phyloP scores from a whole-genome alignment of 2,329 filamentous ascomycete genomes.

The Ceratocystis papillata region DNA sequence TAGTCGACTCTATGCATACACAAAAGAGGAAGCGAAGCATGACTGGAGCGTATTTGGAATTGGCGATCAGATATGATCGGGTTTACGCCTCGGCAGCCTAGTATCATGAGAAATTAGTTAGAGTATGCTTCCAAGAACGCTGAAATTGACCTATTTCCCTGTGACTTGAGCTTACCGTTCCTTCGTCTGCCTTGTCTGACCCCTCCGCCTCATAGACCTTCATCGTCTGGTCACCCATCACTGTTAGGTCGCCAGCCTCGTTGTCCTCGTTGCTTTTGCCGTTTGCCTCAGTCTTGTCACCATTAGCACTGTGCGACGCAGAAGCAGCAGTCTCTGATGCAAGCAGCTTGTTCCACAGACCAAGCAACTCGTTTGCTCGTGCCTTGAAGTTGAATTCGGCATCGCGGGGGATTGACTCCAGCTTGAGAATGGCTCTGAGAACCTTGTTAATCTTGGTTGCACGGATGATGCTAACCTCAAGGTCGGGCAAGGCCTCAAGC shows the following conservation, averaged over 20 bases:
- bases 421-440: slow-evolving; percentile 83
- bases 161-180: slow-evolving; percentile 26
- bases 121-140: no score
- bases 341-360: slow-evolving; percentile 81
- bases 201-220: slow-evolving; percentile 34
- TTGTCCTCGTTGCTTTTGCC: slow-evolving; percentile 34
- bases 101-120: neutral
- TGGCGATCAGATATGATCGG: neutral
- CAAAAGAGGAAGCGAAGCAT: neutral
- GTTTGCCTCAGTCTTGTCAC: slow-evolving; percentile 35
- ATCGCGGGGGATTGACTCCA: slow-evolving; percentile 74
- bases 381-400: slow-evolving; percentile 82
- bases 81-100: slow-evolving; percentile 14
- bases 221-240: slow-evolving; percentile 33
- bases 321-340: slow-evolving; percentile 41
- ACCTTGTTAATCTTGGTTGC: slow-evolving; percentile 98
- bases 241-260: slow-evolving; percentile 30
- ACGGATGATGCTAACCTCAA: slow-evolving; percentile 82
- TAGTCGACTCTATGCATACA: neutral
- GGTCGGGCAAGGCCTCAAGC: slow-evolving; percentile 65
- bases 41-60: neutral
- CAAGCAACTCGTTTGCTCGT: slow-evolving; percentile 67
- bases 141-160: neutral
- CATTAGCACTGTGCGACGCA: slow-evolving; percentile 40
- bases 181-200: slow-evolving; percentile 31